These are phyloP conservation scores for Begonia masoniana DNA, from an alignment of 306 rosid species.

Conservation along the genomic window DNA sequence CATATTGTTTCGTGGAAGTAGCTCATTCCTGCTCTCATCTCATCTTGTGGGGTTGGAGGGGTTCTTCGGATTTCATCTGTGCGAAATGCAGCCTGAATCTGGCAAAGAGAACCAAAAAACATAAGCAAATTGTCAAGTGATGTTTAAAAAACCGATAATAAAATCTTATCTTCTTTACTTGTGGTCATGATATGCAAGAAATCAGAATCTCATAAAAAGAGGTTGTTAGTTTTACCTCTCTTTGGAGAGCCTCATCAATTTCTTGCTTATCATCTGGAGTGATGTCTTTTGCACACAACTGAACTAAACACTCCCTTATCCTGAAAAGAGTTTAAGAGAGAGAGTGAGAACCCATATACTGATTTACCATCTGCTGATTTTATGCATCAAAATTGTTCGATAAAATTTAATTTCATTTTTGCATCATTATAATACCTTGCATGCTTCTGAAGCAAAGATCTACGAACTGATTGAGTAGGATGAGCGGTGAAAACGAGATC, in stretches of 20 bases:
- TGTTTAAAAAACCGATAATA: no score
- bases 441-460: slow-evolving; percentile 92
- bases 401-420: no score
- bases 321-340: slow-evolving; percentile 20
- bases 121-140: no score
- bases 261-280: slow-evolving; percentile 97
- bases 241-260: slow-evolving; percentile 80
- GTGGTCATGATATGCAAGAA: neutral
- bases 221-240: slow-evolving; percentile 42
- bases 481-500: slow-evolving; percentile 91
- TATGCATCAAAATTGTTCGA: no score
- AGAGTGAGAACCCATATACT: slow-evolving; percentile 1
- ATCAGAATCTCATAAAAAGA: neutral
- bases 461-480: slow-evolving; percentile 84
- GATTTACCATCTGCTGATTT: no score
- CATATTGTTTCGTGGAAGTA: neutral
- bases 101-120: neutral
- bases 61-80: neutral
- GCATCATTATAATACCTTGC: slow-evolving; percentile 35
- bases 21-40: slow-evolving; percentile 1
- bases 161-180: no score
- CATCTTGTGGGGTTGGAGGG: neutral
- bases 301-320: slow-evolving; percentile 60
- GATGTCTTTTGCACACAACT: slow-evolving; percentile 67
- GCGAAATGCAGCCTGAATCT: slow-evolving; percentile 1